Percentiles rank a stretch among this genome's conserved stretches.
These are phyloP conservation scores for Saturnispora bothae DNA, from an alignment of 805 yeast species.

Conservation along the genomic window DNA sequence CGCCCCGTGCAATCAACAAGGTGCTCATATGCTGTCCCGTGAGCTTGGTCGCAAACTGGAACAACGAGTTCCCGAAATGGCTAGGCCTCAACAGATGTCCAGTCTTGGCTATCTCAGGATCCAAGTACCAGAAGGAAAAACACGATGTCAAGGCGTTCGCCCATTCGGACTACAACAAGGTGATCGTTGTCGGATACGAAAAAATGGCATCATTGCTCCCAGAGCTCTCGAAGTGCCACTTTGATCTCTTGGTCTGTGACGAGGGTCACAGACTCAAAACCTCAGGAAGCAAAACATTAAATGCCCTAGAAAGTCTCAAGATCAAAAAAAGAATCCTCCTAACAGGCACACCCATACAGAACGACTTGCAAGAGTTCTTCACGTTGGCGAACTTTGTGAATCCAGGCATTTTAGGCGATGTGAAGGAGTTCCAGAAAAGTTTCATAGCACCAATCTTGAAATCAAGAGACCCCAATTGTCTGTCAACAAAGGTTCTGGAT, in stretches of 20 bases:
- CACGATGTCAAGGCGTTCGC: conserved; percentile 51
- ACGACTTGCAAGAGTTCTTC: conserved; percentile 76
- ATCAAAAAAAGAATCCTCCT: conserved; percentile 51
- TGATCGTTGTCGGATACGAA: conserved; percentile 82
- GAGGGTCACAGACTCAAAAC: conserved; percentile 91
- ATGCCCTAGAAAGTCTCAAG: conserved; percentile 45
- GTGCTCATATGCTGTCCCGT: conserved; percentile 86
- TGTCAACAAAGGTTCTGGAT: conserved; percentile 35
- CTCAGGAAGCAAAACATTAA: conserved; percentile 58
- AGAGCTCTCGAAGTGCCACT: conserved; percentile 33
- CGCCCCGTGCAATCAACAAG: conserved; percentile 34
- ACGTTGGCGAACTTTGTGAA: conserved; percentile 74
- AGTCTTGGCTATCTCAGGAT: conserved; percentile 48
- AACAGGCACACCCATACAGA: conserved; percentile 67
- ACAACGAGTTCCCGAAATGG: conserved; percentile 83
- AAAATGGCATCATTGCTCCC: conserved; percentile 47
- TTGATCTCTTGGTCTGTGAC: conserved; percentile 79
- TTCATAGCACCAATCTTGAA: conserved; percentile 62
- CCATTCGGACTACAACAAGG: conserved; percentile 64
- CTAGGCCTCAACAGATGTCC: conserved; percentile 54
- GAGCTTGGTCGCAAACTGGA: conserved; percentile 82
- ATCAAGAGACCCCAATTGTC: conserved; percentile 58
- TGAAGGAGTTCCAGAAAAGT: conserved; percentile 44
- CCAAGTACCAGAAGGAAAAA: conserved; percentile 43
- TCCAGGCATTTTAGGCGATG: conserved; percentile 67